phyloP scores from a whole-genome alignment of 129 eudicot species.

The Flaveria sonorensis region DNA sequence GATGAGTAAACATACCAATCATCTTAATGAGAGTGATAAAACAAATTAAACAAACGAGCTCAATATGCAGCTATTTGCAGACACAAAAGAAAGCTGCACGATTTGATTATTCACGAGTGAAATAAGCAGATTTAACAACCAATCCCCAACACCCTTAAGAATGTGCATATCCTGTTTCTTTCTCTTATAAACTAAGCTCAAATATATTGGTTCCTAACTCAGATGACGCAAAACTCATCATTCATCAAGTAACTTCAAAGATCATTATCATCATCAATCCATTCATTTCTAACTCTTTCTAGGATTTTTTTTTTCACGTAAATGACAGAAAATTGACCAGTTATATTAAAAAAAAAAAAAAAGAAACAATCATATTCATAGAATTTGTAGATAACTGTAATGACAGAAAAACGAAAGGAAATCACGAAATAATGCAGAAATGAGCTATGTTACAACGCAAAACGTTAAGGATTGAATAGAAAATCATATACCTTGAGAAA shows the following conservation, averaged over 20 bases:
- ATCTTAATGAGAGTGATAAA: neutral
- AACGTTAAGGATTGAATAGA: neutral
- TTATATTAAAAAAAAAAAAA: neutral
- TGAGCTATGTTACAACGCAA: neutral
- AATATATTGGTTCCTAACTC: neutral
- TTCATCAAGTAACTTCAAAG: neutral
- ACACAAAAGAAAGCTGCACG: no score
- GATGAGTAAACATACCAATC: neutral
- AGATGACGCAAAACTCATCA: conserved; percentile 5
- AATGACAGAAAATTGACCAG: neutral
- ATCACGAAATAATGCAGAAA: conserved; percentile 2
- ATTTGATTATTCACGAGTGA: no score
- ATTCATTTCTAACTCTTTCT: neutral
- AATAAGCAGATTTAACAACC: no score
- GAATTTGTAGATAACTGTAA: neutral
- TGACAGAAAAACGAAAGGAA: neutral
- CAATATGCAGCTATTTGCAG: no score
- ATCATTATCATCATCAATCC: conserved; percentile 2
- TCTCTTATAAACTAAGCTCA: neutral
- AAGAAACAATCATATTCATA: neutral
- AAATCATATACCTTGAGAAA: conserved; percentile 60
- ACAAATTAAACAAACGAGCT: neutral
- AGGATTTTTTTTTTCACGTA: neutral
- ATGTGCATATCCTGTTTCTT: neutral
- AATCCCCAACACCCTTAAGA: neutral